Evolutionary conservation across 2,329 filamentous ascomycete genomes (phyloP).

Genomic region (Aspergillus pseudoviridinutans): DNA sequence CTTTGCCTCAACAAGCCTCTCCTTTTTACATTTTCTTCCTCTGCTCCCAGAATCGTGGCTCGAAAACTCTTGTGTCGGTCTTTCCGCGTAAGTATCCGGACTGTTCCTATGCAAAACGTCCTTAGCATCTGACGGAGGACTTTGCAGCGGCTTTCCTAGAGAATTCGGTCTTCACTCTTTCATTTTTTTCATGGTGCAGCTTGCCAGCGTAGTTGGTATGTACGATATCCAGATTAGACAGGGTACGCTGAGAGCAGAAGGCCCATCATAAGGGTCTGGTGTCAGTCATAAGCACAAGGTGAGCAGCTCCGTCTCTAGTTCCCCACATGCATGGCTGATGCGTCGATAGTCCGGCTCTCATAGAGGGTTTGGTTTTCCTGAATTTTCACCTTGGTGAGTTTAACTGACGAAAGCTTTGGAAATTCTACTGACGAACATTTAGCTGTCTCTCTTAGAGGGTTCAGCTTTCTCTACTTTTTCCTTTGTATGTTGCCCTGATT

Average conservation of each 20-base stretch:
- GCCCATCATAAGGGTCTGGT: background rate
- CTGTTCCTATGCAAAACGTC: background rate
- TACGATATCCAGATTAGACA: background rate
- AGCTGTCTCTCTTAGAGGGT: no score
- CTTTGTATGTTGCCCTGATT: background rate
- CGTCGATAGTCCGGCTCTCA: background rate
- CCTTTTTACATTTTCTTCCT: background rate
- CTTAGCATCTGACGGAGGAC: background rate
- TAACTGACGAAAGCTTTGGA: background rate
- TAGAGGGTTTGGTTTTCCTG: background rate
- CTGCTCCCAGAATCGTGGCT: background rate
- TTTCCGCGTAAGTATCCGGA: background rate
- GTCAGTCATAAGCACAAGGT: background rate
- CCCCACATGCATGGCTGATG: background rate
- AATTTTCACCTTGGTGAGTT: conserved; percentile 1
- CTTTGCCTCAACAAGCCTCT: background rate
- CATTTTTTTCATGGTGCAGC: background rate
- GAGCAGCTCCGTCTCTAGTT: background rate
- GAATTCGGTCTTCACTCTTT: background rate
- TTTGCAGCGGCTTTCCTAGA: background rate
- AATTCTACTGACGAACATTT: no score
- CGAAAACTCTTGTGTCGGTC: background rate
- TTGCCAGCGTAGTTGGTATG: background rate
- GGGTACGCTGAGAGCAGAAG: background rate
- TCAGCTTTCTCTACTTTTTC: background rate